Evolutionary conservation across 805 yeast species (phyloP).

Genomic region (Candida hispaniensis): DNA sequence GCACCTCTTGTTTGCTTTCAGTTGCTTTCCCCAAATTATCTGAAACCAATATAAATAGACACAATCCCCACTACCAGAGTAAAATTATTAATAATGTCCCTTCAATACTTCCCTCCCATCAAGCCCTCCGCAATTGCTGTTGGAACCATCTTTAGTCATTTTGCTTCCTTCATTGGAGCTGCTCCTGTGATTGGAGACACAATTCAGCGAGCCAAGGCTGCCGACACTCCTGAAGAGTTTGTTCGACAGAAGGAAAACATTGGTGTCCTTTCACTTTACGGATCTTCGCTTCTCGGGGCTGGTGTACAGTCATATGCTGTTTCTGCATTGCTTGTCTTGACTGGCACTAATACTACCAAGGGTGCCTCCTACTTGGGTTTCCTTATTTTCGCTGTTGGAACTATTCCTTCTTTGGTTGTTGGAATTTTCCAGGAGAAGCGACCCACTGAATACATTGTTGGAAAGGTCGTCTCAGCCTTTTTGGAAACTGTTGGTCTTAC

Average conservation of each 20-base stretch:
- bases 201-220: constrained; percentile 28
- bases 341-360: constrained; percentile 31
- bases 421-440: constrained; percentile 29
- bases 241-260: constrained; percentile 31
- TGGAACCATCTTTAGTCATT: constrained; percentile 33
- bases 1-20: no score
- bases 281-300: constrained; percentile 29
- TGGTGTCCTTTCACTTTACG: constrained; percentile 29
- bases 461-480: constrained; percentile 27
- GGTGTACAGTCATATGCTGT: constrained; percentile 34
- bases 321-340: constrained; percentile 31
- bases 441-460: constrained; percentile 29
- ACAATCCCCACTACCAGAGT: no score
- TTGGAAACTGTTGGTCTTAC: constrained; percentile 36
- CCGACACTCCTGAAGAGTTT: constrained; percentile 30
- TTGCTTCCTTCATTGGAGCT: constrained; percentile 27
- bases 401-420: constrained; percentile 30
- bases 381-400: constrained; percentile 30
- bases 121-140: constrained; percentile 30
- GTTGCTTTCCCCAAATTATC: no score
- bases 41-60: not conserved
- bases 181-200: constrained; percentile 34
- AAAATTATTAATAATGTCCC: constrained; percentile 22
- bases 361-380: constrained; percentile 33
- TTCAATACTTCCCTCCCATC: constrained; percentile 19